phyloP scores from a whole-genome alignment of 2,329 filamentous ascomycete species.

The Diaporthe destruens region DNA sequence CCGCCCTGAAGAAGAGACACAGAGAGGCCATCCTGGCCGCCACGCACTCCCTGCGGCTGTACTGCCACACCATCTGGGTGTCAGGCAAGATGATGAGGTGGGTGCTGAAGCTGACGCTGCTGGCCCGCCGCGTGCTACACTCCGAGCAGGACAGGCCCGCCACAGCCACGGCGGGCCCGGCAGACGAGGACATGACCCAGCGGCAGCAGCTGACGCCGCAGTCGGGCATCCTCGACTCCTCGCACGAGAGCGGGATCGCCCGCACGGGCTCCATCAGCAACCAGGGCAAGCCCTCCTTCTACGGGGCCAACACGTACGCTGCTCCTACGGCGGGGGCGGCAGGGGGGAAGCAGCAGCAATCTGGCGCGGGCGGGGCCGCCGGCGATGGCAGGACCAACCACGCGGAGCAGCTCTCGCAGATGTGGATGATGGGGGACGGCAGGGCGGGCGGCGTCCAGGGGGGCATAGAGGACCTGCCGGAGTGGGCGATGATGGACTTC shows the following conservation, averaged over 20 bases:
- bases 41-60: conserved; percentile 33
- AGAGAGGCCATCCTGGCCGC: conserved; percentile 24
- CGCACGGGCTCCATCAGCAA: too few species aligned
- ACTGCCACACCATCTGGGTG: conserved; percentile 40
- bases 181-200: neutral
- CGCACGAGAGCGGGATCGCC: neutral
- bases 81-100: conserved; percentile 40
- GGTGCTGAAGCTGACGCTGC: conserved; percentile 27
- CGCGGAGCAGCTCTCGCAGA: neutral
- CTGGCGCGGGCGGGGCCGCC: neutral
- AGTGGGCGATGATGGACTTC: conserved; percentile 38
- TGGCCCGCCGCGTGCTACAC: conserved; percentile 27
- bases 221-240: neutral
- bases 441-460: too few species aligned
- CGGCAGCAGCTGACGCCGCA: neutral
- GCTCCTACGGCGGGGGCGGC: too few species aligned
- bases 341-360: too few species aligned
- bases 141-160: neutral
- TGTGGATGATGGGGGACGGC: neutral
- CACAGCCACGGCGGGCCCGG: neutral
- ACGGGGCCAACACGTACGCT: too few species aligned
- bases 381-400: too few species aligned
- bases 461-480: conserved; percentile 13
- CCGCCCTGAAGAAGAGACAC: conserved; percentile 24
- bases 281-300: neutral